These are phyloP conservation scores for Cutaneotrichosporon sp. DNA, from an alignment of 1,284 basidiomycete species.

Conservation along the genomic window DNA sequence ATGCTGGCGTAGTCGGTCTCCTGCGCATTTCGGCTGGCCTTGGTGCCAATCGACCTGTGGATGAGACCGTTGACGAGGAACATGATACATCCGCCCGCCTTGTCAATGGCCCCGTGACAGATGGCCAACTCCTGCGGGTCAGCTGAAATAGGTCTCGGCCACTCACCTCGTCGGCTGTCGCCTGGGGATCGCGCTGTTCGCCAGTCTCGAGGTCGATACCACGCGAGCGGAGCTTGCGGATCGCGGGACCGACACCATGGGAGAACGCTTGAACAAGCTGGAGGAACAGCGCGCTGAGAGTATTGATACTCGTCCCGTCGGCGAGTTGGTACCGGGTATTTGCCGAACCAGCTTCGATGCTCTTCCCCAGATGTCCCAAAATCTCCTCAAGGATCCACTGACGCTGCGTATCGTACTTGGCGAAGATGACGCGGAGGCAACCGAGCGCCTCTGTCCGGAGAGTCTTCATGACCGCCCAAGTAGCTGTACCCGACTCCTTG, in stretches of 20 bases:
- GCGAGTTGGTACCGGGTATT: slow-evolving; percentile 72
- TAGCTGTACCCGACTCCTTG: slow-evolving; percentile 55
- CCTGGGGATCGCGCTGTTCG: slow-evolving; percentile 3
- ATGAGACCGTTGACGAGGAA: background rate
- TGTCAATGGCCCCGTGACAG: background rate
- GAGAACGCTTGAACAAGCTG: slow-evolving; percentile 94
- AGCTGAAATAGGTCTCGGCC: background rate
- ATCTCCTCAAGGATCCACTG: slow-evolving; percentile 97
- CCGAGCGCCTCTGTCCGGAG: slow-evolving; percentile 74
- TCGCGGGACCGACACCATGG: slow-evolving; percentile 58
- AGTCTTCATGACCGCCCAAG: slow-evolving; percentile 60
- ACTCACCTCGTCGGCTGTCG: slow-evolving; percentile 3
- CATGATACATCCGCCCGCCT: background rate
- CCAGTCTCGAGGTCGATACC: slow-evolving; percentile 57
- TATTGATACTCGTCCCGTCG: slow-evolving; percentile 68
- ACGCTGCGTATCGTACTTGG: slow-evolving; percentile 79
- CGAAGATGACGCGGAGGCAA: slow-evolving; percentile 81
- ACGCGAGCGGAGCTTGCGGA: slow-evolving; percentile 50
- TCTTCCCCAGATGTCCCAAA: slow-evolving; percentile 75
- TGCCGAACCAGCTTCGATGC: slow-evolving; percentile 81
- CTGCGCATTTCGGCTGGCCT: slow-evolving; percentile 76
- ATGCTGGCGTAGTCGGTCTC: slow-evolving; percentile 87
- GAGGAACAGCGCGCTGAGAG: slow-evolving; percentile 82
- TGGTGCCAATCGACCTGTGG: slow-evolving; percentile 48
- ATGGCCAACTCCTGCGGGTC: background rate